A percentile compares a stretch with the other conserved stretches of the same genome.
phyloP scores from a whole-genome alignment of 441 rosid genomes.

The Dalechampia spathulata region DNA sequence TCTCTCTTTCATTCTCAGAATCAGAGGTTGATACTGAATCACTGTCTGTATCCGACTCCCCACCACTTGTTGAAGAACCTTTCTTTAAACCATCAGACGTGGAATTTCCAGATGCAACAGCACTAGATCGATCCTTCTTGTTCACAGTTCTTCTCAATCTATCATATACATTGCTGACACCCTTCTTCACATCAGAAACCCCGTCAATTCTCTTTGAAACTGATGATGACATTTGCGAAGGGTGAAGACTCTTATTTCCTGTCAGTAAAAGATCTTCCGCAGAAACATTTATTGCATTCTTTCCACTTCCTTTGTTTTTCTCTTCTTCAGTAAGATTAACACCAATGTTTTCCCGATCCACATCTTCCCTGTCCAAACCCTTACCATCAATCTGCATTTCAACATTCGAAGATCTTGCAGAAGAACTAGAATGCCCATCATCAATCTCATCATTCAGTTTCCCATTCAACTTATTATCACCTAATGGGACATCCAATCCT shows the following conservation, averaged over 20 bases:
- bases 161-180: conserved; percentile 31
- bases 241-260: conserved; percentile 20
- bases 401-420: conserved; percentile 40
- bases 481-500: conserved; percentile 23
- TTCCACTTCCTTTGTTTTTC: conserved; percentile 24
- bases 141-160: conserved; percentile 25
- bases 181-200: conserved; percentile 25
- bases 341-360: conserved; percentile 22
- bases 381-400: conserved; percentile 36
- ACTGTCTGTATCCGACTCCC: conserved; percentile 51
- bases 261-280: conserved; percentile 23
- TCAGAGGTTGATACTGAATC: conserved; percentile 70
- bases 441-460: conserved; percentile 46
- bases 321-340: conserved; percentile 12
- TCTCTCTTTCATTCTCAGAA: conserved; percentile 75
- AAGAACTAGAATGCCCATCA: conserved; percentile 37
- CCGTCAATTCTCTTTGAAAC: conserved; percentile 23
- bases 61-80: conserved; percentile 28
- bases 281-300: conserved; percentile 26
- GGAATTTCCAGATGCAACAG: conserved; percentile 25
- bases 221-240: conserved; percentile 19
- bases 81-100: conserved; percentile 37
- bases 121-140: conserved; percentile 30
- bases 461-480: conserved; percentile 34
- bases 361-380: conserved; percentile 18